These are phyloP conservation scores for Akanthomyces lecanii DNA, from an alignment of 2,329 filamentous ascomycete species.

Conservation along the genomic window DNA sequence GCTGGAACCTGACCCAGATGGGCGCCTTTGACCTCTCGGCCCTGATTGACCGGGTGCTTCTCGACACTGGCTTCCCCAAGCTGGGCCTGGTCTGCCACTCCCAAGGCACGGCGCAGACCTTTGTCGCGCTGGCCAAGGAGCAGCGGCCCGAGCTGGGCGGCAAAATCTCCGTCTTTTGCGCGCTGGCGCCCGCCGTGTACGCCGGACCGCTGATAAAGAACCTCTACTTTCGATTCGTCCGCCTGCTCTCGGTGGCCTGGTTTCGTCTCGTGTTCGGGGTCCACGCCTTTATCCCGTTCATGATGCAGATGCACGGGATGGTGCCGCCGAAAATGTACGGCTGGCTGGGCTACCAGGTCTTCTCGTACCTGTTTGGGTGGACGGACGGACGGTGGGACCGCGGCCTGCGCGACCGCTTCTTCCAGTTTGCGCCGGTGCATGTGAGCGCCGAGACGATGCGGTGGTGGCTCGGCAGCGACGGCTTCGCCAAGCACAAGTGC, in stretches of 20 bases:
- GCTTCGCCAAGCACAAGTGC: slow-evolving; percentile 75
- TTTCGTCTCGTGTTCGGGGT: slow-evolving; percentile 86
- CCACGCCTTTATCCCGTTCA: slow-evolving; percentile 87
- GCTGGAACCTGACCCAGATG: slow-evolving; percentile 94
- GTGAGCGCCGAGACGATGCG: slow-evolving; percentile 87
- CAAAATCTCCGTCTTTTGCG: slow-evolving; percentile 84
- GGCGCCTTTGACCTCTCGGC: slow-evolving; percentile 84
- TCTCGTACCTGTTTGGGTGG: slow-evolving; percentile 88
- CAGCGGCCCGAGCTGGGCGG: slow-evolving; percentile 80
- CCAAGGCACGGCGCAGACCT: slow-evolving; percentile 84
- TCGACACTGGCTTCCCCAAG: slow-evolving; percentile 78
- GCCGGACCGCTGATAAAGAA: slow-evolving; percentile 81
- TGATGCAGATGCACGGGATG: slow-evolving; percentile 76
- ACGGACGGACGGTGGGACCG: slow-evolving; percentile 80
- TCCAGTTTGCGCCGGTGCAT: slow-evolving; percentile 88
- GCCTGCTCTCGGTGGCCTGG: slow-evolving; percentile 66
- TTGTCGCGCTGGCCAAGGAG: slow-evolving; percentile 84
- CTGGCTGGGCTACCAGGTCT: slow-evolving; percentile 80
- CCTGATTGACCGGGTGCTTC: slow-evolving; percentile 71
- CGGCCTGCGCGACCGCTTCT: slow-evolving; percentile 73
- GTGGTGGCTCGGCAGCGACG: slow-evolving; percentile 90
- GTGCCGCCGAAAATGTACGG: slow-evolving; percentile 69
- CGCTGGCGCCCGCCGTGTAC: slow-evolving; percentile 84
- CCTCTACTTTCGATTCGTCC: slow-evolving; percentile 90
- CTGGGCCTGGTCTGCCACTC: slow-evolving; percentile 82